phyloP scores from a whole-genome alignment of 371 early-diverging fungal species.

The Zychaea mexicana region DNA sequence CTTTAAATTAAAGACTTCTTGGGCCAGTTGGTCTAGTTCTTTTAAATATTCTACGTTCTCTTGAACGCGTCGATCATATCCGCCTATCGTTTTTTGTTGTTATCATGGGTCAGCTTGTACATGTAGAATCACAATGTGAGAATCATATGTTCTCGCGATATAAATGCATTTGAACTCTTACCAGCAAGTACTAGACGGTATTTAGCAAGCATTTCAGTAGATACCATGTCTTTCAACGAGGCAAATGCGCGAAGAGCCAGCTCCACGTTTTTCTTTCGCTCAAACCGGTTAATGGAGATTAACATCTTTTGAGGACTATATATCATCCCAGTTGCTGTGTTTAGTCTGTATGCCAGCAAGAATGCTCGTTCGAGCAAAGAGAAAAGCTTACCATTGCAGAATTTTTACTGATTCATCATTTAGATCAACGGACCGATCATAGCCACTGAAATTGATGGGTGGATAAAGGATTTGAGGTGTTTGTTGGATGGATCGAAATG shows the following conservation, averaged over 20 bases:
- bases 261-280: conserved; percentile 90
- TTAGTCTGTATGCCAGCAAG: too few relatives aligned
- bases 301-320: conserved; percentile 47
- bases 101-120: too few relatives aligned
- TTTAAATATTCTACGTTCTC: conserved; percentile 88
- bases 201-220: conserved; percentile 29
- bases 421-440: conserved; percentile 61
- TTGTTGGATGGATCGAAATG: conserved; percentile 67
- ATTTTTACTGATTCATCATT: conserved; percentile 55
- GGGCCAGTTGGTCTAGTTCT: conserved; percentile 70
- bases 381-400: conserved; percentile 61
- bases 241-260: conserved; percentile 85
- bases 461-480: conserved; percentile 84
- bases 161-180: background rate
- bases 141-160: background rate
- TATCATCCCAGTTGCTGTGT: too few relatives aligned
- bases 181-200: conserved; percentile 72
- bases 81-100: conserved; percentile 46
- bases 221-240: conserved; percentile 26
- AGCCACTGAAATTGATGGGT: conserved; percentile 76
- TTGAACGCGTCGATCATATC: conserved; percentile 81
- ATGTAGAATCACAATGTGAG: too few relatives aligned
- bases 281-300: conserved; percentile 91
- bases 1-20: conserved; percentile 34
- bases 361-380: too few relatives aligned